These are phyloP conservation scores for Gnomoniopsis smithogilvyi DNA, from an alignment of 2,329 filamentous ascomycete genomes.

Conservation along the genomic window DNA sequence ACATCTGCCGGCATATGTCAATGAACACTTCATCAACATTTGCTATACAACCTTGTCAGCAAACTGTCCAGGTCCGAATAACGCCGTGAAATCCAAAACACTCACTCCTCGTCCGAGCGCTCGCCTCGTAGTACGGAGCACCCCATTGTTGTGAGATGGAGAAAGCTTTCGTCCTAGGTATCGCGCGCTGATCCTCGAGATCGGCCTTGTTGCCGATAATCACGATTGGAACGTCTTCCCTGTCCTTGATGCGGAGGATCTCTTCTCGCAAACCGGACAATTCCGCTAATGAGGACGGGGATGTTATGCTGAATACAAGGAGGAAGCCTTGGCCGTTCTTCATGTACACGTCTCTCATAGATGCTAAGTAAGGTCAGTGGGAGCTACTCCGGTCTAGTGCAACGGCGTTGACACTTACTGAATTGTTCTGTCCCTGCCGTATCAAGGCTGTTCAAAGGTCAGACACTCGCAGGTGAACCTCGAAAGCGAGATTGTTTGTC, in stretches of 20 bases:
- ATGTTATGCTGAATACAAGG: conserved; percentile 89
- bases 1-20: conserved; percentile 80
- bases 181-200: conserved; percentile 78
- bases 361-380: conserved; percentile 40
- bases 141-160: conserved; percentile 84
- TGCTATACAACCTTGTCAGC: conserved; percentile 39
- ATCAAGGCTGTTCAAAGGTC: conserved; percentile 58
- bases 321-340: conserved; percentile 90
- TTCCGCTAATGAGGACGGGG: conserved; percentile 77
- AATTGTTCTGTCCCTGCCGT: conserved; percentile 92
- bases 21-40: conserved; percentile 91
- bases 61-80: not conserved
- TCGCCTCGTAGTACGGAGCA: conserved; percentile 88
- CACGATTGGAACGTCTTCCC: conserved; percentile 80
- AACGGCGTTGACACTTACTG: conserved; percentile 55
- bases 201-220: conserved; percentile 93
- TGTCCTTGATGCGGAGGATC: conserved; percentile 87
- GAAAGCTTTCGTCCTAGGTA: conserved; percentile 77
- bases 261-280: conserved; percentile 79
- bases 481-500: conserved; percentile 8
- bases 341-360: conserved; percentile 83
- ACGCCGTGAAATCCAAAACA: conserved; percentile 11
- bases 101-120: conserved; percentile 70
- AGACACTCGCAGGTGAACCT: conserved; percentile 4
- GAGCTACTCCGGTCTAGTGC: not conserved